These are phyloP conservation scores for Medicago ruthenica DNA, from an alignment of 306 rosid genomes.

Conservation along the genomic window DNA sequence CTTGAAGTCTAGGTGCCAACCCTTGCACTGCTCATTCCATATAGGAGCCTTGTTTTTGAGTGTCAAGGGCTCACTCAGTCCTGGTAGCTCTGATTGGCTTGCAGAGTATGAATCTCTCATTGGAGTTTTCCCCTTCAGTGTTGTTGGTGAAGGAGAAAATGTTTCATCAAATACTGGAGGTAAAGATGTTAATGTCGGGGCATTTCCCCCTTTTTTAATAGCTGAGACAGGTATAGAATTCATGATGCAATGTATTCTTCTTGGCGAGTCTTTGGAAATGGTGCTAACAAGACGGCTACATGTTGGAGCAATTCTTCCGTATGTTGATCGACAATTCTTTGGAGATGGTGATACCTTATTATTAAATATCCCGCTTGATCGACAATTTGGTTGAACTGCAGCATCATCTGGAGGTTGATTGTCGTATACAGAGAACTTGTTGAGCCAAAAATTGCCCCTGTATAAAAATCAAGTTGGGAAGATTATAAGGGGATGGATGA, in stretches of 20 bases:
- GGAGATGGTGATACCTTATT: conserved; percentile 57
- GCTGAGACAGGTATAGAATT: conserved; percentile 62
- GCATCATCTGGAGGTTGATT: conserved; percentile 51
- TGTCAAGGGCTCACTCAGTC: conserved; percentile 48
- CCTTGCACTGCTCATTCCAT: conserved; percentile 71
- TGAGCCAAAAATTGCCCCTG: conserved; percentile 72
- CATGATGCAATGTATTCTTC: conserved; percentile 69
- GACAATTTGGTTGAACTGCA: conserved; percentile 34
- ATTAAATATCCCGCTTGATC: conserved; percentile 51
- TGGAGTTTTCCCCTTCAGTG: conserved; percentile 52
- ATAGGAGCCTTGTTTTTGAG: conserved; percentile 68
- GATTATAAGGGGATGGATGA: conserved; percentile 7
- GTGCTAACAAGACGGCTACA: conserved; percentile 52
- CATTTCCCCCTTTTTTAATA: conserved; percentile 61
- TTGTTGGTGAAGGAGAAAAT: conserved; percentile 38
- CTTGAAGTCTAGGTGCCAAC: conserved; percentile 81
- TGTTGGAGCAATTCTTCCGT: conserved; percentile 46
- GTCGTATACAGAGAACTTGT: conserved; percentile 65
- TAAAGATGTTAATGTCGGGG: conserved; percentile 56
- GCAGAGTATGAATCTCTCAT: conserved; percentile 38
- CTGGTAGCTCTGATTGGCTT: conserved; percentile 31
- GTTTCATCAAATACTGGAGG: conserved; percentile 40
- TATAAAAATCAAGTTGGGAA: conserved; percentile 16
- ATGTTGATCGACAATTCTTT: no score
- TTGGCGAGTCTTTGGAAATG: conserved; percentile 59